Percentiles rank a stretch among this genome's conserved stretches.
Evolutionary conservation across 192 early-diverging fungal species (phyloP).

Genomic region (Mortierella alpina): DNA sequence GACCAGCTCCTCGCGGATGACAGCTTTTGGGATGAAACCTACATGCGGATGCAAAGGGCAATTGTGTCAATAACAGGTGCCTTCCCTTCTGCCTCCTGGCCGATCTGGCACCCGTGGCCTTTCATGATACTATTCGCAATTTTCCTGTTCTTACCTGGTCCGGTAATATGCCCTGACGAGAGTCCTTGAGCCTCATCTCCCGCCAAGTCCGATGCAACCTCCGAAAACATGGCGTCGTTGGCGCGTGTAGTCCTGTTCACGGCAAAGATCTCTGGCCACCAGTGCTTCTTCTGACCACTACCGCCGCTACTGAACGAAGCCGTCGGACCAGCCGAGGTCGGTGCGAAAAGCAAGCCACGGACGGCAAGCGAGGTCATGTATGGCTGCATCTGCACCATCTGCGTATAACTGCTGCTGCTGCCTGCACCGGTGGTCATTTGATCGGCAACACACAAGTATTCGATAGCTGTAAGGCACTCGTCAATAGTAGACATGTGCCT

Average conservation of each 20-base stretch:
- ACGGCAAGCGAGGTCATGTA: constrained; percentile 42
- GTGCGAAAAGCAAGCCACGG: constrained; percentile 37
- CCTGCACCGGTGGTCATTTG: constrained; percentile 14
- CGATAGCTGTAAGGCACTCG: constrained; percentile 59
- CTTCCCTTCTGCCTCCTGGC: too few species aligned
- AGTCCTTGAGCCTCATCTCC: constrained; percentile 32
- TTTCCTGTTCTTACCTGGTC: constrained; percentile 29
- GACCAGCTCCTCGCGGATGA: constrained; percentile 38
- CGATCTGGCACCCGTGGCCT: too few species aligned
- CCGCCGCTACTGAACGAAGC: not conserved
- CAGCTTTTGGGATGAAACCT: constrained; percentile 39
- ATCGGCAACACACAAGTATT: constrained; percentile 64
- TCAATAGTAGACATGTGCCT: constrained; percentile 61
- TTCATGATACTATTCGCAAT: not conserved
- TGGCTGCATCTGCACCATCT: constrained; percentile 46
- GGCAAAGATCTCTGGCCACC: constrained; percentile 44
- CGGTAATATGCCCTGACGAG: constrained; percentile 26
- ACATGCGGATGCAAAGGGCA: not conserved
- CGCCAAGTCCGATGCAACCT: constrained; percentile 20
- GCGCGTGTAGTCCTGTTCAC: constrained; percentile 24
- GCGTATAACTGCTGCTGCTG: constrained; percentile 12
- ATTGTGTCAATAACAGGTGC: not conserved
- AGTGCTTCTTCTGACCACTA: constrained; percentile 27
- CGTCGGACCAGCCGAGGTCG: constrained; percentile 15
- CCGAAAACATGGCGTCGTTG: constrained; percentile 29